Evolutionary conservation across 2,329 filamentous ascomycete species (phyloP).

Genomic region (Aspergillus terreus): DNA sequence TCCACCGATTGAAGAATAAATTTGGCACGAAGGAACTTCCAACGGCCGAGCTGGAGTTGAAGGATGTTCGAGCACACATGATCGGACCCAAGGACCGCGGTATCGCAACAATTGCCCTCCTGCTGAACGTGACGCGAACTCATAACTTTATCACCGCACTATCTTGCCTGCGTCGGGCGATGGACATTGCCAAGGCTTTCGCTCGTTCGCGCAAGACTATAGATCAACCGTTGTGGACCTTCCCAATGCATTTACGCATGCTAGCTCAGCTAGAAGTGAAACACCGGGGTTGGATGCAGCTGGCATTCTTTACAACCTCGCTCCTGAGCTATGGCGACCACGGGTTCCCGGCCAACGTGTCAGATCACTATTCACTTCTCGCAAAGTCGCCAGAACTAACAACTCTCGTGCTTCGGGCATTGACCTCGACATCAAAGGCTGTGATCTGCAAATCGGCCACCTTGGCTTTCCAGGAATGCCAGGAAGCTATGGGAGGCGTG

Average conservation of each 20-base stretch:
- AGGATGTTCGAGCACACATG: conserved; percentile 61
- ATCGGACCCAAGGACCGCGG: conserved; percentile 65
- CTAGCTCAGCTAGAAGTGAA: conserved; percentile 37
- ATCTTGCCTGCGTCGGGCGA: conserved; percentile 35
- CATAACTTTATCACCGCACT: conserved; percentile 39
- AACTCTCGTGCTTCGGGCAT: conserved; percentile 18
- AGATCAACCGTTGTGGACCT: conserved; percentile 34
- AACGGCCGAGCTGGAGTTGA: conserved; percentile 67
- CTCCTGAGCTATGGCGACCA: background rate
- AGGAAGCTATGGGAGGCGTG: conserved; percentile 32
- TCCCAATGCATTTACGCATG: conserved; percentile 38
- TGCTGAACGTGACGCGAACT: conserved; percentile 62
- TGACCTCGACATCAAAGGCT: conserved; percentile 28
- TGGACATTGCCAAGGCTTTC: conserved; percentile 41
- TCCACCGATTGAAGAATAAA: conserved; percentile 69
- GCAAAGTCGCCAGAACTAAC: background rate
- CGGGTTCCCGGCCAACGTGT: background rate
- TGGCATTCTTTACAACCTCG: conserved; percentile 31
- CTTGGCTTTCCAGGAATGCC: conserved; percentile 28
- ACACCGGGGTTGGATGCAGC: conserved; percentile 34
- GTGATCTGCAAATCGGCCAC: conserved; percentile 28
- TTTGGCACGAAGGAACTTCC: conserved; percentile 66
- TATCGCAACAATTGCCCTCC: conserved; percentile 62
- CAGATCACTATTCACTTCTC: background rate
- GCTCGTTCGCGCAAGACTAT: conserved; percentile 35